Evolutionary conservation across 108 stramenopile genomes (phyloP).

Genomic region (Cyclotella choctawhatcheeana): DNA sequence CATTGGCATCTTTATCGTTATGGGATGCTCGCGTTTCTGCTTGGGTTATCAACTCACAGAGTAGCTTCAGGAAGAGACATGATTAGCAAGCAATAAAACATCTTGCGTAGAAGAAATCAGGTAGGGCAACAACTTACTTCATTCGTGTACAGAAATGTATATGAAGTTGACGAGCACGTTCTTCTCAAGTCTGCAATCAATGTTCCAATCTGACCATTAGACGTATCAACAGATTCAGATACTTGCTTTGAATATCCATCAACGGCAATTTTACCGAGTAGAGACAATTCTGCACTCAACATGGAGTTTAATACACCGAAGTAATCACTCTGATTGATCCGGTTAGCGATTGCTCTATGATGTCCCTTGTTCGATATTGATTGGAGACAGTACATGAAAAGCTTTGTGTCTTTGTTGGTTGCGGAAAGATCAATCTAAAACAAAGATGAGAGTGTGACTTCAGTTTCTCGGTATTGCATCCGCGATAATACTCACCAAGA

Average conservation of each 20-base stretch:
- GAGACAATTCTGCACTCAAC: constrained; percentile 71
- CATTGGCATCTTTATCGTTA: background rate
- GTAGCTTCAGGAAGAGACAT: too few relatives aligned
- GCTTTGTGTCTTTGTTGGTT: constrained; percentile 71
- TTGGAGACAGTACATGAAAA: constrained; percentile 79
- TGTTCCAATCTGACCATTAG: constrained; percentile 38
- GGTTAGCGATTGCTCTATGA: constrained; percentile 83
- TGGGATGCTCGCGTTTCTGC: constrained; percentile 12
- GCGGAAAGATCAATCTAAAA: constrained; percentile 80
- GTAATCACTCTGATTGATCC: constrained; percentile 88
- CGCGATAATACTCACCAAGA: constrained; percentile 41
- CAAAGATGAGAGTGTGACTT: background rate
- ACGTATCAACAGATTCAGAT: constrained; percentile 39
- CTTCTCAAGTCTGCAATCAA: constrained; percentile 70
- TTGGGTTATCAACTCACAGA: constrained; percentile 34
- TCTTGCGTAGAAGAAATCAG: background rate
- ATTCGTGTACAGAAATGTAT: constrained; percentile 81
- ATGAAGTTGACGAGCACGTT: constrained; percentile 82
- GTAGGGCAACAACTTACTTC: constrained; percentile 44
- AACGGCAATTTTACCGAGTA: constrained; percentile 64
- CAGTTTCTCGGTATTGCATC: background rate
- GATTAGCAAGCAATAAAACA: too few relatives aligned
- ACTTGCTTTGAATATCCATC: constrained; percentile 49
- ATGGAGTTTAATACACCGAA: constrained; percentile 87
- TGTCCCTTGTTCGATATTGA: constrained; percentile 82